Evolutionary conservation across 768 basidiomycete genomes (phyloP).

Genomic region (Rickenella mellea): DNA sequence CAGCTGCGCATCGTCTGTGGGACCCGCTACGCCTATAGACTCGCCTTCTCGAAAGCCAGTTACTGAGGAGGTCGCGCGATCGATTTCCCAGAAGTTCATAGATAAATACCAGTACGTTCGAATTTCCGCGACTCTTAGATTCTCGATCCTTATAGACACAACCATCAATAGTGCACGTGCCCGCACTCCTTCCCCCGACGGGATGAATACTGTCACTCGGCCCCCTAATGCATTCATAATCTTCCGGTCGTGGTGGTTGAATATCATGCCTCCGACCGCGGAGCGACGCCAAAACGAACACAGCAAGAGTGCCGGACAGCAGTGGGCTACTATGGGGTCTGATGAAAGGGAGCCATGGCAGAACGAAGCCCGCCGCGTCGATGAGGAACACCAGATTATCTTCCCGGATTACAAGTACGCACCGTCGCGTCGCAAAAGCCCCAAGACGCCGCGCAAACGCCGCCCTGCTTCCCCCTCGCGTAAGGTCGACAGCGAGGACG

Average conservation of each 20-base stretch:
- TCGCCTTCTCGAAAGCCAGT: too few relatives aligned
- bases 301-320: constrained; percentile 40
- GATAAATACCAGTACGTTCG: not conserved
- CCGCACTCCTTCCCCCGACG: too few relatives aligned
- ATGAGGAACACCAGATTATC: constrained; percentile 18
- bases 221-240: constrained; percentile 52
- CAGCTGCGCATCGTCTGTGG: too few relatives aligned
- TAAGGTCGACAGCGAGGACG: constrained; percentile 10
- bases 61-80: not conserved
- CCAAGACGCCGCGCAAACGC: not conserved
- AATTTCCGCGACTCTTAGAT: constrained; percentile 2
- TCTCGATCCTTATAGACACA: constrained; percentile 1
- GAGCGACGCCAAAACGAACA: constrained; percentile 48
- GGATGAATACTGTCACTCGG: constrained; percentile 28
- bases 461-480: too few relatives aligned
- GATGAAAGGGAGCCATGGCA: constrained; percentile 28
- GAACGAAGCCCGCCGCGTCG: constrained; percentile 17
- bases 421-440: constrained; percentile 13
- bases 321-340: constrained; percentile 36
- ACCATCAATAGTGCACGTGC: too few relatives aligned
- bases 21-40: too few relatives aligned
- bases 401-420: constrained; percentile 21
- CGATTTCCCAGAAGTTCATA: not conserved
- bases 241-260: constrained; percentile 42
- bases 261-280: constrained; percentile 29